These are phyloP conservation scores for Backusella tarrabulga DNA, from an alignment of 192 early-diverging fungal genomes.

Conservation along the genomic window DNA sequence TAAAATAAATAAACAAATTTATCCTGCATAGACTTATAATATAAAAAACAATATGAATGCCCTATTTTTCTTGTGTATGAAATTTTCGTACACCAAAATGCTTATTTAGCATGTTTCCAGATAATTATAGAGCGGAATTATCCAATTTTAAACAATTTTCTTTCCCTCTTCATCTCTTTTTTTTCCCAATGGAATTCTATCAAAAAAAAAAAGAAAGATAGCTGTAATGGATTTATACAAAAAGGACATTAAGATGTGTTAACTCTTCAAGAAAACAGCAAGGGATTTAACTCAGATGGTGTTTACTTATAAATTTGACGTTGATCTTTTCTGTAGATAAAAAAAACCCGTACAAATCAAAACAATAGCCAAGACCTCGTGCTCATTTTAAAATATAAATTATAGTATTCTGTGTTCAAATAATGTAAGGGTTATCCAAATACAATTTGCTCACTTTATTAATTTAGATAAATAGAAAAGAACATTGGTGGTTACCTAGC, in stretches of 20 bases:
- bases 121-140: background rate
- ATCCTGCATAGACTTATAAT: background rate
- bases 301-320: background rate
- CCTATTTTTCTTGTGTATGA: background rate
- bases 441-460: background rate
- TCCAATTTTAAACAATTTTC: background rate
- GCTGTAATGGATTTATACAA: background rate
- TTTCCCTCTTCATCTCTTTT: background rate
- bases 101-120: background rate
- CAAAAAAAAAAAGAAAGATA: background rate
- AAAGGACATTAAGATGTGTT: background rate
- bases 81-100: background rate
- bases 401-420: conserved; percentile 1
- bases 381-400: conserved; percentile 1
- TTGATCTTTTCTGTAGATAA: background rate
- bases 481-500: background rate
- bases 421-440: background rate
- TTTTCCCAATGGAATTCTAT: background rate
- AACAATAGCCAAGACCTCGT: conserved; percentile 3
- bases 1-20: background rate
- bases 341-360: background rate
- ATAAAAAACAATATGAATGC: background rate
- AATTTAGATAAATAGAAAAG: background rate
- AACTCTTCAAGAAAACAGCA: background rate
- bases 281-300: background rate